Base-by-base conservation (phyloP, 2,329 filamentous ascomycete genomes). In the Metarhizium humberi region DNA sequence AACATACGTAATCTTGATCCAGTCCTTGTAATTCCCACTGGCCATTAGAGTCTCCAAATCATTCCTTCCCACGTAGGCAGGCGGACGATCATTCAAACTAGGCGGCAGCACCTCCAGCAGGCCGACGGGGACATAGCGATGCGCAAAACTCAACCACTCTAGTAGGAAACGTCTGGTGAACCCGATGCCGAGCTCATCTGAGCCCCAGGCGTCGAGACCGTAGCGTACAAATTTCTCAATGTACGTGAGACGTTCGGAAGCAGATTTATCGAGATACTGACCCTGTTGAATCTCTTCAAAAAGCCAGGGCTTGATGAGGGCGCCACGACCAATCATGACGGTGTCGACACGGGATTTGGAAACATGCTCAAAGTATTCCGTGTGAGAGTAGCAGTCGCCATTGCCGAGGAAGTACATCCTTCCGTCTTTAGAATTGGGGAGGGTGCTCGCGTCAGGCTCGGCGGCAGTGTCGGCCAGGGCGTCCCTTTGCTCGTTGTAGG, bases 271-370 rank as follows among this genome's bases (percentile, higher is more conserved):
- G 43, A 99, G 82, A 67, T 97, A 96, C 71, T 97, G 94, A 5
- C 88, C 88, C 59, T 85, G 81, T 62, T 89, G 83, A 55, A 99
- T 97, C 72, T 99, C 94, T 71, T 99, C 94, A 67, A 97, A 99
- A 59, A 99, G 78, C 94, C 94, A 99, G 1, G 94, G 94, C 74
- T 99, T 99, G 73, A 97, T 90, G 56, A 99, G 80, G 10, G 94
- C 94, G 55, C 94, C 94, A 58, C 94, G 88, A n/a, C 86, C 94
- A 58, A 97, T 84, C 94, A 99, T 97, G 67, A 96, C 88, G n/a
- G 85, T 85, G 73, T 97, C 92, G 49, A 97, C 91, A 50, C 83
- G 82, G 40, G 89, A 81, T 57, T 92, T 81, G 50, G 86, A 78
- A 43, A 97, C 77, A 65, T 94, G 85, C 56, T 85, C 75, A 59